phyloP scores from a whole-genome alignment of 1,284 basidiomycete genomes.

The Leccinum pseudoinsigne region DNA sequence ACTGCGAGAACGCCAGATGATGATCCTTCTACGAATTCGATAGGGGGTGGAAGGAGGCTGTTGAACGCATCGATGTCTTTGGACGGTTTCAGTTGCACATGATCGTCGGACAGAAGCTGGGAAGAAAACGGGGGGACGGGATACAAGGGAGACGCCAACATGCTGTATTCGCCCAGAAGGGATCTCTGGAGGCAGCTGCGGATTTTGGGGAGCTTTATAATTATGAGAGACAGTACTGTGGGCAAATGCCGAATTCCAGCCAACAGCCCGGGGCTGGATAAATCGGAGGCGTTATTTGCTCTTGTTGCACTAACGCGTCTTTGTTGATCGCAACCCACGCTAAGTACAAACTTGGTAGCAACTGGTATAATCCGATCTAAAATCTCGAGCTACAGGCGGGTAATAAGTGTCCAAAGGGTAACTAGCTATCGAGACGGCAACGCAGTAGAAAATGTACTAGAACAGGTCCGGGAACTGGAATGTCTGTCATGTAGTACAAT shows the following conservation, averaged over 20 bases:
- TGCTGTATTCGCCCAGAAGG: slow-evolving; percentile 30
- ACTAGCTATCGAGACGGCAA: slow-evolving; percentile 1
- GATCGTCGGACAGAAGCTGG: slow-evolving; percentile 48
- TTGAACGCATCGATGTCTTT: slow-evolving; percentile 74
- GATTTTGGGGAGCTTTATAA: slow-evolving; percentile 6
- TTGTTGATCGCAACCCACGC: slow-evolving; percentile 13
- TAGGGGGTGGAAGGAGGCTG: slow-evolving; percentile 66
- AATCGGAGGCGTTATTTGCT: slow-evolving; percentile 27
- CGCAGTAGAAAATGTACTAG: slow-evolving; percentile 5
- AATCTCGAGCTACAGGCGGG: not conserved
- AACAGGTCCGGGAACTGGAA: slow-evolving; percentile 9
- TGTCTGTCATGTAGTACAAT: slow-evolving; percentile 1
- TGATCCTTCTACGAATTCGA: slow-evolving; percentile 81
- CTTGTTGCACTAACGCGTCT: slow-evolving; percentile 26
- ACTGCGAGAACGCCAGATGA: slow-evolving; percentile 69
- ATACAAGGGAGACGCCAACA: slow-evolving; percentile 63
- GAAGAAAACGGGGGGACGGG: slow-evolving; percentile 50
- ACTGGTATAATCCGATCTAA: not conserved
- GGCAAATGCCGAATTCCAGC: slow-evolving; percentile 13
- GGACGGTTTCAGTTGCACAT: slow-evolving; percentile 57
- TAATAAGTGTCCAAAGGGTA: slow-evolving; percentile 13
- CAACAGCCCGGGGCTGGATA: slow-evolving; percentile 9
- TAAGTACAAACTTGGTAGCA: not conserved
- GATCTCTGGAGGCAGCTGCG: slow-evolving; percentile 5
- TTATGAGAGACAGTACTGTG: slow-evolving; percentile 12